These are phyloP conservation scores for Suillus plorans DNA, from an alignment of 768 basidiomycete species.

Conservation along the genomic window DNA sequence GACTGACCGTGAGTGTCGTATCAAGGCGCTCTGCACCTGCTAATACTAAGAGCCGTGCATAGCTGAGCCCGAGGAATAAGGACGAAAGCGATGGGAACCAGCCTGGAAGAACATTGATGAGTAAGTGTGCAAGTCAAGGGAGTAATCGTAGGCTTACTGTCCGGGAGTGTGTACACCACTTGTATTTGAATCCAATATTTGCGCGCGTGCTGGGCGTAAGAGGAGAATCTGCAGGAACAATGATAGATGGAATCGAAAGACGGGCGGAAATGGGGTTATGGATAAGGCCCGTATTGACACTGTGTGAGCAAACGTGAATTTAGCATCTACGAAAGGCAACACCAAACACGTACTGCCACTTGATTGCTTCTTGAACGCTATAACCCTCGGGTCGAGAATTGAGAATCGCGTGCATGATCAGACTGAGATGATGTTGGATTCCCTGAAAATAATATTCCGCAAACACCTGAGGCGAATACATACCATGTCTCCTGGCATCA, in stretches of 20 bases:
- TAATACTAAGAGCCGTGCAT: constrained; percentile 84
- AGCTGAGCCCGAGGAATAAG: constrained; percentile 73
- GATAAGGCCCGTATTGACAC: constrained; percentile 79
- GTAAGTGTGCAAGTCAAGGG: constrained; percentile 37
- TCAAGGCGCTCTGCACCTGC: constrained; percentile 94
- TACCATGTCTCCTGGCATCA: constrained; percentile 89
- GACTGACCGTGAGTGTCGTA: constrained; percentile 91
- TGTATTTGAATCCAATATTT: constrained; percentile 35
- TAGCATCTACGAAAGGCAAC: background rate
- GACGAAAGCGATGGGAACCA: constrained; percentile 88
- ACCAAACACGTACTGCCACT: constrained; percentile 83
- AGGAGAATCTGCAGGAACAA: constrained; percentile 49
- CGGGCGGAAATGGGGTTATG: constrained; percentile 81
- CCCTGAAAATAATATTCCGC: too few species aligned
- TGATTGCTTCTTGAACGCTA: constrained; percentile 79
- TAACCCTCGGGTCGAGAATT: constrained; percentile 84
- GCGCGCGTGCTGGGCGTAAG: constrained; percentile 27
- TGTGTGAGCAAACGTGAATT: constrained; percentile 29
- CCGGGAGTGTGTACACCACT: constrained; percentile 88
- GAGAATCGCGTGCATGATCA: constrained; percentile 78
- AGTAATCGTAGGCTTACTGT: constrained; percentile 47
- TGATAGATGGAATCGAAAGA: constrained; percentile 81
- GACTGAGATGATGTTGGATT: too few species aligned
- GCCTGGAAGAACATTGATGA: constrained; percentile 42
- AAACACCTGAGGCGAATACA: constrained; percentile 18